These are phyloP conservation scores for Pascua guehoae DNA, from an alignment of 1,284 basidiomycete species.

Conservation along the genomic window DNA sequence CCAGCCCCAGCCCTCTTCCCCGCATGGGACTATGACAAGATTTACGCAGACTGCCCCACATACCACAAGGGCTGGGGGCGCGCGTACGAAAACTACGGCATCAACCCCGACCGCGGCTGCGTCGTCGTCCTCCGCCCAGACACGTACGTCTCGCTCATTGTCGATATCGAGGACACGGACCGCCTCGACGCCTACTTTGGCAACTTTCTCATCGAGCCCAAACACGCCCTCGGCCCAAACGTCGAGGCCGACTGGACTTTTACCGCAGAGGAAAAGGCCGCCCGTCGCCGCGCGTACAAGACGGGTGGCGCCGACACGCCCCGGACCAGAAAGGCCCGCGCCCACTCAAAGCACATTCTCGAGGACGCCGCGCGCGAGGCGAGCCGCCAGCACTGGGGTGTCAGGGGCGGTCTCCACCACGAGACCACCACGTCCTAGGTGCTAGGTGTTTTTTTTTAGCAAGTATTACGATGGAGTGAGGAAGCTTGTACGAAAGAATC, in stretches of 20 bases:
- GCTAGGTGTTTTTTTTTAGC: no score
- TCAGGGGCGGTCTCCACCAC: no score
- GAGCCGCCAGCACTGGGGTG: no score
- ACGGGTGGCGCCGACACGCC: no score
- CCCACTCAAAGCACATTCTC: no score
- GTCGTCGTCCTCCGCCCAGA: slow-evolving; percentile 44
- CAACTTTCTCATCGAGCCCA: slow-evolving; percentile 4
- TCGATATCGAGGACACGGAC: slow-evolving; percentile 17
- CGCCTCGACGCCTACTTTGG: slow-evolving; percentile 4
- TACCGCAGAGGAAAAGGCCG: background rate
- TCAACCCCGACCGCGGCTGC: slow-evolving; percentile 37
- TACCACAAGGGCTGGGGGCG: slow-evolving; percentile 39
- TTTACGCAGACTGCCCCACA: slow-evolving; percentile 36
- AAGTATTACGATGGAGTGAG: no score
- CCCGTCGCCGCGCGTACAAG: background rate
- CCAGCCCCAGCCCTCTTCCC: slow-evolving; percentile 13
- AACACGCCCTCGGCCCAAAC: slow-evolving; percentile 1
- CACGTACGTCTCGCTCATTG: slow-evolving; percentile 25
- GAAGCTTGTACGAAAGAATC: no score
- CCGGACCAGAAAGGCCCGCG: no score
- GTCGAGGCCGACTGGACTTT: slow-evolving; percentile 6
- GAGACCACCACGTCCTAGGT: no score
- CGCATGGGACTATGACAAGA: slow-evolving; percentile 17
- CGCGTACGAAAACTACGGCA: slow-evolving; percentile 43
- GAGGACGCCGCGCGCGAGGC: no score